These are phyloP conservation scores for Raffaelea arxii DNA, from an alignment of 2,329 filamentous ascomycete genomes.

Conservation along the genomic window DNA sequence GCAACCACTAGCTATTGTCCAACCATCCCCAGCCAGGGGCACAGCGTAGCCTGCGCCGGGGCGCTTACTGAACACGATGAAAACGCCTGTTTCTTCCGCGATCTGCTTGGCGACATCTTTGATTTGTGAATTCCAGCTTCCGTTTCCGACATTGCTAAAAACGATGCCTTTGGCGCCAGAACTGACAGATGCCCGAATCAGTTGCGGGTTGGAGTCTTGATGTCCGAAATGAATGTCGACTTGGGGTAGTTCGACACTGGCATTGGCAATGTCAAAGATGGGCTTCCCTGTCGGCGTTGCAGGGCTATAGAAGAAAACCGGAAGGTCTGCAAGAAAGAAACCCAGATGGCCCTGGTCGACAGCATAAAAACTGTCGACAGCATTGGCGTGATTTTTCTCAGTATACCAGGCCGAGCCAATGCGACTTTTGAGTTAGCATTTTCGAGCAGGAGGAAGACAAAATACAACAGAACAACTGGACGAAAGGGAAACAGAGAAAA, in stretches of 20 bases:
- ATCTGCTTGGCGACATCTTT: conserved; percentile 30
- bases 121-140: conserved; percentile 34
- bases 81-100: conserved; percentile 32
- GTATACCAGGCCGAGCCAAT: conserved; percentile 48
- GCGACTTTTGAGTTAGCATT: conserved; percentile 19
- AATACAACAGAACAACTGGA: too few relatives aligned
- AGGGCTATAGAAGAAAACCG: conserved; percentile 49
- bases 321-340: conserved; percentile 45
- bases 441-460: too few relatives aligned
- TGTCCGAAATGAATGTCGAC: conserved; percentile 48
- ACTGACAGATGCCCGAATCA: conserved; percentile 37
- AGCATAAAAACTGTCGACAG: conserved; percentile 50
- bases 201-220: conserved; percentile 37
- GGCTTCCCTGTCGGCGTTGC: conserved; percentile 35
- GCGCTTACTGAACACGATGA: conserved; percentile 40
- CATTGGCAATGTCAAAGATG: conserved; percentile 29
- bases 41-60: conserved; percentile 19
- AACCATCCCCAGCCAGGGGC: conserved; percentile 32
- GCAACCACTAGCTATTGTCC: conserved; percentile 1
- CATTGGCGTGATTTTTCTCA: conserved; percentile 53
- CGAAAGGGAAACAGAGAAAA: too few relatives aligned
- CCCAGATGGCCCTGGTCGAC: conserved; percentile 48
- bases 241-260: conserved; percentile 31
- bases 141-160: conserved; percentile 44
- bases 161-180: conserved; percentile 44